Conservation (phyloP, 129 eudicot species). For the Dittrichia graveolens region DNA sequence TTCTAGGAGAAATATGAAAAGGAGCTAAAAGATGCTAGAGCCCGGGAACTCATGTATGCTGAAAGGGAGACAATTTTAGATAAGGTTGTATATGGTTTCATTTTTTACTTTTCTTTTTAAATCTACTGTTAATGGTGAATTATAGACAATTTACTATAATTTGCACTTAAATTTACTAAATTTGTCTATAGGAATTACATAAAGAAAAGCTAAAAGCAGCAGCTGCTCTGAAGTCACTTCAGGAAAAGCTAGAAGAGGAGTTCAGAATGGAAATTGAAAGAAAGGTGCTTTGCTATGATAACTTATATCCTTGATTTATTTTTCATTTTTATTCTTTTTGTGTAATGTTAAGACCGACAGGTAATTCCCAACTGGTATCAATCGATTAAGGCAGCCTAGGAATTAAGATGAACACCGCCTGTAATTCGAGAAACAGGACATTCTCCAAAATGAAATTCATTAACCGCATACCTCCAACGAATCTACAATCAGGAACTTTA, state of each 20-base stretch:
- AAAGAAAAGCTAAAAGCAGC: constrained; percentile 89
- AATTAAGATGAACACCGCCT: no score
- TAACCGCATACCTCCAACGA: no score
- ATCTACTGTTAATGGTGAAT: neutral
- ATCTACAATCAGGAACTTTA: no score
- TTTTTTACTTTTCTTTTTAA: constrained; percentile 5
- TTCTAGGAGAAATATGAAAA: constrained; percentile 90
- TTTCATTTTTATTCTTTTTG: no score
- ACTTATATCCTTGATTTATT: constrained; percentile 1
- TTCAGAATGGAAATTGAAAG: constrained; percentile 72
- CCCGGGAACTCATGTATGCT: constrained; percentile 97
- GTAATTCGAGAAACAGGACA: no score
- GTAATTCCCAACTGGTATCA: no score
- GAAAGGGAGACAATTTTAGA: constrained; percentile 93
- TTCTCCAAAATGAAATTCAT: no score
- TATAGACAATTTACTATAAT: constrained; percentile 15
- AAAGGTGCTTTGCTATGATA: constrained; percentile 50
- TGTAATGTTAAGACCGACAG: no score
- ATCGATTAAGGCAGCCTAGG: no score
- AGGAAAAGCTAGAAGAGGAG: constrained; percentile 80
- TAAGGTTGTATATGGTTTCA: constrained; percentile 52
- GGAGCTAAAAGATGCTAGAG: constrained; percentile 91
- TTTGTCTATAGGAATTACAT: constrained; percentile 60
- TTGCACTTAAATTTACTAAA: constrained; percentile 29
- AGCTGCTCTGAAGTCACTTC: constrained; percentile 96